Conservation (phyloP, 495 filamentous ascomycete species). For the Xanthoparmelia taractica region DNA sequence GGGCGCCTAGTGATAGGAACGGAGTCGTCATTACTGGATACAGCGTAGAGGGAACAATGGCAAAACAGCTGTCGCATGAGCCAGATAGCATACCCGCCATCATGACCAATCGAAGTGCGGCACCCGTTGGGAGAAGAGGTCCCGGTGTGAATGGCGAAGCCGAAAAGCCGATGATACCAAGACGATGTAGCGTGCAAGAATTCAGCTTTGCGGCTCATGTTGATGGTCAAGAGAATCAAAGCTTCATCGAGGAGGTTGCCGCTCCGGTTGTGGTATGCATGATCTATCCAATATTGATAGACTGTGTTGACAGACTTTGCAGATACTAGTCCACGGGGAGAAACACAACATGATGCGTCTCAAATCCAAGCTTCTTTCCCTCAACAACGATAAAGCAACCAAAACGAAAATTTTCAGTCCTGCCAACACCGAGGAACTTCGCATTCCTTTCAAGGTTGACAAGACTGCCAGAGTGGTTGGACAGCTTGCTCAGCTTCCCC, state of each 20-base stretch:
- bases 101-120: constrained; percentile 62
- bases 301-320: constrained; percentile 24
- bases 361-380: constrained; percentile 84
- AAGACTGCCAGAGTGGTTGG: constrained; percentile 95
- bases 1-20: constrained; percentile 92
- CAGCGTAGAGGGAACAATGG: constrained; percentile 97
- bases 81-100: constrained; percentile 88
- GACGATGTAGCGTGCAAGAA: constrained; percentile 85
- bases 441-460: constrained; percentile 91
- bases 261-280: constrained; percentile 74
- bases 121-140: constrained; percentile 43
- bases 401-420: constrained; percentile 89
- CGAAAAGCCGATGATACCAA: constrained; percentile 81
- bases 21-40: constrained; percentile 97
- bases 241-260: constrained; percentile 87
- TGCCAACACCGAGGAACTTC: constrained; percentile 88
- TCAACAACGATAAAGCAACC: constrained; percentile 69
- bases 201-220: constrained; percentile 94
- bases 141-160: constrained; percentile 54
- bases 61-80: constrained; percentile 85
- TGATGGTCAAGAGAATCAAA: constrained; percentile 87
- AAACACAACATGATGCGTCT: constrained; percentile 97
- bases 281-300: constrained; percentile 1
- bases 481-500: constrained; percentile 73
- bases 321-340: constrained; percentile 95